Conservation (phyloP, 2,329 filamentous ascomycete genomes). For the Chrysoporthe puriensis region DNA sequence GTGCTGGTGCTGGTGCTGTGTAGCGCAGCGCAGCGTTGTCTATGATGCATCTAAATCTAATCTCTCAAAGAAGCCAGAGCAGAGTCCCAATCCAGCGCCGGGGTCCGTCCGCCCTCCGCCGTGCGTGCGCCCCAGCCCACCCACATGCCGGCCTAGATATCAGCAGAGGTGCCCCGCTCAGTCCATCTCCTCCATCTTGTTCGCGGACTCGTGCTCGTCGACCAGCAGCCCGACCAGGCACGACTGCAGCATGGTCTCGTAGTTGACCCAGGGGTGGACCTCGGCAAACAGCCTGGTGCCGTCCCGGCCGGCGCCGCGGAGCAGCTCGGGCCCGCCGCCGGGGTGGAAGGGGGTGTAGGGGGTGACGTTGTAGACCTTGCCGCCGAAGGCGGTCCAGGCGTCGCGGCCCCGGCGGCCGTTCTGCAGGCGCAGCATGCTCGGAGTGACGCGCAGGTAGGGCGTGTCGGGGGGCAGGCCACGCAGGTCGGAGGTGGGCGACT, state of each 20-base stretch:
- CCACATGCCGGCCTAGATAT: too few relatives aligned
- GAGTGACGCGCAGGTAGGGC: slow-evolving; percentile 74
- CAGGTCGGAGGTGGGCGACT: slow-evolving; percentile 63
- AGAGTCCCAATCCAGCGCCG: not conserved
- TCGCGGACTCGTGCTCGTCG: slow-evolving; percentile 51
- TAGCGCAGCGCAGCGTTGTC: not conserved
- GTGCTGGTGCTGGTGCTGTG: not conserved
- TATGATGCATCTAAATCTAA: slow-evolving; percentile 4
- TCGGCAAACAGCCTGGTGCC: slow-evolving; percentile 67
- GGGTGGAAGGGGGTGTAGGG: slow-evolving; percentile 92
- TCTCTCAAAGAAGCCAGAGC: not conserved
- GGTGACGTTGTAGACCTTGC: slow-evolving; percentile 91
- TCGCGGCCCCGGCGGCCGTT: slow-evolving; percentile 84
- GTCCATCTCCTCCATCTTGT: slow-evolving; percentile 65
- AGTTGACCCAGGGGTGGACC: slow-evolving; percentile 74
- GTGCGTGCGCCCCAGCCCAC: too few relatives aligned
- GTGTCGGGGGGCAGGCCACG: slow-evolving; percentile 60
- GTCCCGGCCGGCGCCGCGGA: slow-evolving; percentile 64
- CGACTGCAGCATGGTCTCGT: slow-evolving; percentile 68
- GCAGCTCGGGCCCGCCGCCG: slow-evolving; percentile 76
- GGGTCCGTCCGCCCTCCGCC: not conserved
- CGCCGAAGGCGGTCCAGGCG: slow-evolving; percentile 88
- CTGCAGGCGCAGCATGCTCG: slow-evolving; percentile 74
- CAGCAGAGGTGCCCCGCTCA: slow-evolving; percentile 33
- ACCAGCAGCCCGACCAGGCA: slow-evolving; percentile 68